Conservation (phyloP, 305 asterid genomes). For the Solanum hybrid region DNA sequence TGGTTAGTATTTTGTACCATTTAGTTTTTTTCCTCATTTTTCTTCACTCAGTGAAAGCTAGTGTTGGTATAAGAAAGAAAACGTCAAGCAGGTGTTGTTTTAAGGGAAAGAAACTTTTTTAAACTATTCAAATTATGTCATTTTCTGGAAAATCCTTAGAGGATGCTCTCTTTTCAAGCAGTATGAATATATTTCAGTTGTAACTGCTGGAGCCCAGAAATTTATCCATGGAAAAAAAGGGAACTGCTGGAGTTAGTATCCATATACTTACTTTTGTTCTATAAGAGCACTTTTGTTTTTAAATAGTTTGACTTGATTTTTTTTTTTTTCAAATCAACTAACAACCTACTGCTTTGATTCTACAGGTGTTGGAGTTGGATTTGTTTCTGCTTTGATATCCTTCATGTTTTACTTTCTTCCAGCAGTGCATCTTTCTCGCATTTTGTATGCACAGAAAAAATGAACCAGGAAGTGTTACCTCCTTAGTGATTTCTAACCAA, state of each 20-base stretch:
- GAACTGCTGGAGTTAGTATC: background rate
- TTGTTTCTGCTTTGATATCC: constrained; percentile 97
- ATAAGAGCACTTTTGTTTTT: background rate
- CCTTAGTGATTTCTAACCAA: background rate
- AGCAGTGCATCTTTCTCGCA: background rate
- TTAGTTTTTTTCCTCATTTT: background rate
- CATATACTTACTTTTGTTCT: background rate
- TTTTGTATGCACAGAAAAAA: background rate
- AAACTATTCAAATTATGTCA: background rate
- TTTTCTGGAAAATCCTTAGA: background rate
- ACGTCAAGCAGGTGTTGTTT: background rate
- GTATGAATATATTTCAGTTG: background rate
- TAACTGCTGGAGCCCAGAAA: background rate
- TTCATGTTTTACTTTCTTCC: constrained; percentile 12
- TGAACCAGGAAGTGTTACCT: background rate
- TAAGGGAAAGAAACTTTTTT: background rate
- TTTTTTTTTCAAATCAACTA: constrained; percentile 1
- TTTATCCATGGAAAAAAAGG: background rate
- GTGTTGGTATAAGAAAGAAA: background rate
- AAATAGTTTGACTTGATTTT: background rate
- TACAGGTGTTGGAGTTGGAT: constrained; percentile 99
- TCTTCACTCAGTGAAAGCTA: background rate
- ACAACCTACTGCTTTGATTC: constrained; percentile 17
- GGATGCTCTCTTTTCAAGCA: background rate
- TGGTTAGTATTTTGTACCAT: constrained; percentile 38